Base-by-base conservation (phyloP, 2,329 filamentous ascomycete genomes). In the Alternaria panax region DNA sequence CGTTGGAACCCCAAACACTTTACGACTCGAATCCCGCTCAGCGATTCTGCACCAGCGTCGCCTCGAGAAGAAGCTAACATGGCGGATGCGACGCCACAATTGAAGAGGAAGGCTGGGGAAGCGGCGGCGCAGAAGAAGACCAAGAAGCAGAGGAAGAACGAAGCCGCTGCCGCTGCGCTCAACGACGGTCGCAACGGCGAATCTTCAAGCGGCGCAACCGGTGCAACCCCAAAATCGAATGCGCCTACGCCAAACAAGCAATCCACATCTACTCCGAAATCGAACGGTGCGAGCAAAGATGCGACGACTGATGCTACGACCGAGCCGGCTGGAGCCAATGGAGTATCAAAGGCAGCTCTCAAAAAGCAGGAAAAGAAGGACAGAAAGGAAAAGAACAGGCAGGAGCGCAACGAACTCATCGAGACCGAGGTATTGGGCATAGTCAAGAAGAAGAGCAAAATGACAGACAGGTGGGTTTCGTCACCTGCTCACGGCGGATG, bases 401-500 rank as follows among this genome's bases (percentile, higher is more conserved):
- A 54, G 46, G 42, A 54, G 30, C 54, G 40, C 34, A 53, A 57
- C 9, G 45, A 48, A 11, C 28, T 57, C 20, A 42, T 25, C 12
- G 52, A 41, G 18, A 42, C 34, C 12, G 60, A 56, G 24, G 41
- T 51, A 16, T 41, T 54, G 8, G 42, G 28, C 2, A 25, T 36
- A 12, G 46, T 52, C 25, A 72, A 69, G 63, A 72, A 60, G 12
- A 74, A 72, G 58, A 50, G 57, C 41, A 70, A 68, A 48, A 52
- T 53, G 34, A 40, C 55, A 4, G 58, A 60, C 25, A 63, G 62
- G 34, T 75, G 73, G 73, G 48, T 67, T 58, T 34, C 85, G 9
- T 85, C 84, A 18, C 73, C 79, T n/a, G 75, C 82, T 7, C 73
- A 81, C 28, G 86, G 84, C 40, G 87, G 87, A 22, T 82, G 82